Percentiles rank a stretch among this genome's conserved stretches.
Evolutionary conservation across 768 basidiomycete species (phyloP).

Genomic region (Podaxis sp.): DNA sequence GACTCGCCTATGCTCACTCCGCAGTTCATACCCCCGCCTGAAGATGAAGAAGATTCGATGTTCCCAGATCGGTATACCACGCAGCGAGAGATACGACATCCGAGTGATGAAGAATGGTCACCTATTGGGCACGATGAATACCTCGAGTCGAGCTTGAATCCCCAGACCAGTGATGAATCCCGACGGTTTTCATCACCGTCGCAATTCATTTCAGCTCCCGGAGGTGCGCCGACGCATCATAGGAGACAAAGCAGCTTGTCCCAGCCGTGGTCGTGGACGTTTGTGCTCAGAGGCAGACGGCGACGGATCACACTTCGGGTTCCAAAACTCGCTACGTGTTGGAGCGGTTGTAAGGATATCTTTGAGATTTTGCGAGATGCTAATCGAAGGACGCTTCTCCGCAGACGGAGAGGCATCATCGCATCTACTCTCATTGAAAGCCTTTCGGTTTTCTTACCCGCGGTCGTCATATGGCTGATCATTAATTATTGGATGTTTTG

Average conservation of each 20-base stretch:
- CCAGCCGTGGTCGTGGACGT: slow-evolving; percentile 46
- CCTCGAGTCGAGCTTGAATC: not conserved
- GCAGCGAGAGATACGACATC: slow-evolving; percentile 34
- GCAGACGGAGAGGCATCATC: slow-evolving; percentile 29
- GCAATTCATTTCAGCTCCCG: slow-evolving; percentile 41
- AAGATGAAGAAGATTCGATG: slow-evolving; percentile 53
- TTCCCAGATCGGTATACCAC: slow-evolving; percentile 49
- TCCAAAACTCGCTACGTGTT: slow-evolving; percentile 29
- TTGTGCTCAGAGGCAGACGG: slow-evolving; percentile 53
- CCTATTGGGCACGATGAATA: slow-evolving; percentile 19
- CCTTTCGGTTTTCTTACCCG: slow-evolving; percentile 18
- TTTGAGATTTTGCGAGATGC: slow-evolving; percentile 16
- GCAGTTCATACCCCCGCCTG: slow-evolving; percentile 42
- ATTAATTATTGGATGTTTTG: slow-evolving; percentile 16
- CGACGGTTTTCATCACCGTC: slow-evolving; percentile 18
- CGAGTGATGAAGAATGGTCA: slow-evolving; percentile 35
- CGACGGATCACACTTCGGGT: slow-evolving; percentile 51
- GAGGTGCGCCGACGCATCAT: slow-evolving; percentile 21
- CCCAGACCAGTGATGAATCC: slow-evolving; percentile 12
- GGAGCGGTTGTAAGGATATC: slow-evolving; percentile 27
- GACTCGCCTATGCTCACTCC: slow-evolving; percentile 26
- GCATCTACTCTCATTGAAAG: slow-evolving; percentile 27
- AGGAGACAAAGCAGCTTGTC: slow-evolving; percentile 24
- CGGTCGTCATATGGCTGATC: slow-evolving; percentile 12
- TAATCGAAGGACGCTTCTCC: slow-evolving; percentile 17